Percentiles rank a stretch among this genome's conserved stretches.
Evolutionary conservation across 306 rosid species (phyloP).

Genomic region (Malus fusca): DNA sequence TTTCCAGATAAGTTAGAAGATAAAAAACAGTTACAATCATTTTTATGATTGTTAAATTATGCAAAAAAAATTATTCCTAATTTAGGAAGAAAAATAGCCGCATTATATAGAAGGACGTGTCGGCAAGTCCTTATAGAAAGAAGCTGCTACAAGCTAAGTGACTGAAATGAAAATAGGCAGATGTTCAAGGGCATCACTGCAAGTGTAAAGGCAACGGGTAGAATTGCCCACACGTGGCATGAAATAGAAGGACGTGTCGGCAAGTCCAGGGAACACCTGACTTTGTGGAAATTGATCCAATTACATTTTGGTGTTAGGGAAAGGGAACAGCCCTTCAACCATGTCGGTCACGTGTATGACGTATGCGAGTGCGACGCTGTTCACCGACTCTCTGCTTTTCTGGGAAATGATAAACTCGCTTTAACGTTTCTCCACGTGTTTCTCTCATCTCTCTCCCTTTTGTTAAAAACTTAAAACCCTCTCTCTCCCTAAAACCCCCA

Average conservation of each 20-base stretch:
- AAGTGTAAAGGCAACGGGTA: constrained; percentile 6
- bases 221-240: constrained; percentile 11
- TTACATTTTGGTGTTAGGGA: not conserved
- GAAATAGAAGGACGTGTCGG: not conserved
- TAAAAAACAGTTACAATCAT: too few relatives aligned
- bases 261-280: not conserved
- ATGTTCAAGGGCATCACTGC: not conserved
- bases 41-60: too few relatives aligned
- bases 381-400: not conserved
- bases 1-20: too few relatives aligned
- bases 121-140: too few relatives aligned
- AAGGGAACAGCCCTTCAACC: not conserved
- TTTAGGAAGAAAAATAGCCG: too few relatives aligned
- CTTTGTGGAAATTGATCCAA: not conserved
- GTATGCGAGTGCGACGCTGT: not conserved
- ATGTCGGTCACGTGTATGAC: not conserved
- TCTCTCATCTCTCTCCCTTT: not conserved
- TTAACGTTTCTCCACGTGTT: not conserved
- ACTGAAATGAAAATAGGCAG: not conserved
- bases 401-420: not conserved
- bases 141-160: too few relatives aligned
- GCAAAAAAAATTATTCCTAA: too few relatives aligned
- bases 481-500: not conserved
- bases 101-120: too few relatives aligned
- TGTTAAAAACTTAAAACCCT: not conserved